A percentile compares a stretch with the other conserved stretches of the same genome.
Conservation (phyloP, 805 yeast genomes). For the Blastobotrys muscicola region DNA sequence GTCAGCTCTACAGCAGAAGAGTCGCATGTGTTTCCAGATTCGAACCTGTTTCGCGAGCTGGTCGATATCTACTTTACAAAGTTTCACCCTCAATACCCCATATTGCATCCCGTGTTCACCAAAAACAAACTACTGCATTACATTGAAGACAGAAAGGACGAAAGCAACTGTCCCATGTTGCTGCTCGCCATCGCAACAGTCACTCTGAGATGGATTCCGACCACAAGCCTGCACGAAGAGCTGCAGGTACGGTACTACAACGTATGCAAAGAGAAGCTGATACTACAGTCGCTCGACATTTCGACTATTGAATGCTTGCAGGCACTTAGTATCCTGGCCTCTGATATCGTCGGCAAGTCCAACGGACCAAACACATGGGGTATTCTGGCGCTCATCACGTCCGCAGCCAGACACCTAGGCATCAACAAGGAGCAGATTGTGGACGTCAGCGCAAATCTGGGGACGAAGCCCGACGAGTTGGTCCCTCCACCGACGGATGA, state of each 20-base stretch:
- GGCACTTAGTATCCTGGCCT: conserved; percentile 19
- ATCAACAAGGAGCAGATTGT: conserved; percentile 8
- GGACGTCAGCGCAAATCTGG: background rate
- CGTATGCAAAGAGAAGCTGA: conserved; percentile 15
- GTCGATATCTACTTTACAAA: conserved; percentile 67
- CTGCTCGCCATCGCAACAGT: conserved; percentile 17
- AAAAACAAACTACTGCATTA: conserved; percentile 3
- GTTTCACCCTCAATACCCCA: conserved; percentile 77
- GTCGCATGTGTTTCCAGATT: conserved; percentile 6
- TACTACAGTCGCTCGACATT: conserved; percentile 15
- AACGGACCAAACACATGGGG: conserved; percentile 25
- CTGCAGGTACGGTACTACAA: conserved; percentile 11
- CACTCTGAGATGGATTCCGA: conserved; percentile 15
- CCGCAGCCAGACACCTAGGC: conserved; percentile 15
- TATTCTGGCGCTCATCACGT: conserved; percentile 18
- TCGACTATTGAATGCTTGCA: conserved; percentile 18
- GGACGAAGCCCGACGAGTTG: conserved; percentile 6
- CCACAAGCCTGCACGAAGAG: conserved; percentile 3
- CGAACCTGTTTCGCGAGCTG: conserved; percentile 24
- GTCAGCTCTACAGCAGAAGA: background rate
- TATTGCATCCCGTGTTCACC: conserved; percentile 39
- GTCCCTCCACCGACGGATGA: conserved; percentile 9
- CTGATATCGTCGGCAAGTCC: conserved; percentile 20
- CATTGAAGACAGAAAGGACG: background rate
- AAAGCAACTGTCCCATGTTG: conserved; percentile 8